Conservation (phyloP, 805 yeast genomes). For the Ogataea trehaloabstinens region DNA sequence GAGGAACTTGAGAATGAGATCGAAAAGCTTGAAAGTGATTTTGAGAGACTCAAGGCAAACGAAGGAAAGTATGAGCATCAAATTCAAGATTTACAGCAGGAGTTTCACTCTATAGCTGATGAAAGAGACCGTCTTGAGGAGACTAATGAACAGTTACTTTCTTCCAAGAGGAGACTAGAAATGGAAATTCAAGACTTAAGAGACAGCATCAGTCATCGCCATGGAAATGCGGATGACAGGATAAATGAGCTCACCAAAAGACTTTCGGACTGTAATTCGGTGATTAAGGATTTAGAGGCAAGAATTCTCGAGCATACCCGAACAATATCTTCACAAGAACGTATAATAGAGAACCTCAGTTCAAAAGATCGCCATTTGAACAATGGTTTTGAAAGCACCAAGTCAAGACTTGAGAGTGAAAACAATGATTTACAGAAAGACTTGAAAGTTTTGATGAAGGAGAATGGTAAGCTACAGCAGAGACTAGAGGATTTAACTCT, state of each 20-base stretch:
- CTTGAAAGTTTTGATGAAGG: not conserved
- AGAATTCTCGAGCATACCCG: not conserved
- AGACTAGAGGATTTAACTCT: slow-evolving; percentile 5
- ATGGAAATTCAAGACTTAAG: slow-evolving; percentile 5
- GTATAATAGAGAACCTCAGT: slow-evolving; percentile 3
- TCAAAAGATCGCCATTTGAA: not conserved
- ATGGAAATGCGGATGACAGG: not conserved
- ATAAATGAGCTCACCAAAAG: not conserved
- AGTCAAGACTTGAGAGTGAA: not conserved
- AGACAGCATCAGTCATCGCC: slow-evolving; percentile 1
- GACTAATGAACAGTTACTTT: slow-evolving; percentile 8
- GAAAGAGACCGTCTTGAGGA: slow-evolving; percentile 17
- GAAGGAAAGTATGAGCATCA: slow-evolving; percentile 8
- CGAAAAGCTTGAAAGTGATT: slow-evolving; percentile 6
- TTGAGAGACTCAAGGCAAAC: slow-evolving; percentile 1
- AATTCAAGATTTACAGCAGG: slow-evolving; percentile 13
- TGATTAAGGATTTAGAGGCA: not conserved
- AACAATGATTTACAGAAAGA: not conserved
- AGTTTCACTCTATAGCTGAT: slow-evolving; percentile 7
- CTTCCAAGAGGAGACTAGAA: slow-evolving; percentile 5
- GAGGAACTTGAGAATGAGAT: slow-evolving; percentile 5
- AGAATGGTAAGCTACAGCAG: not conserved
- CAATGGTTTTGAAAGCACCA: not conserved
- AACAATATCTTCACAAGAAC: slow-evolving; percentile 9
- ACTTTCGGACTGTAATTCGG: not conserved